Conservation (phyloP, 305 asterid genomes). For the Rubia occidens region DNA sequence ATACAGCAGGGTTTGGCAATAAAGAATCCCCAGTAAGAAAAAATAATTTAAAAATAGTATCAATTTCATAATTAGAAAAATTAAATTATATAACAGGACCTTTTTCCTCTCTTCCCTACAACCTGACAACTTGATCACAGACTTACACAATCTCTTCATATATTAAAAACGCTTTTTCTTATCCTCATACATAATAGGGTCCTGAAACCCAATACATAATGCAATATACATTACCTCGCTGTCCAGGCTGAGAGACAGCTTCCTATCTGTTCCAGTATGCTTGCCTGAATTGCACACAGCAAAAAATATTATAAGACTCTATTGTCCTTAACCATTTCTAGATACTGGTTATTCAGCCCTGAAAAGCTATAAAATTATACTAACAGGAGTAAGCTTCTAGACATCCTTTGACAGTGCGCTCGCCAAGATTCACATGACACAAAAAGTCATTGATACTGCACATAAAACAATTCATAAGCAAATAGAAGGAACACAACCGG, state of each 20-base stretch:
- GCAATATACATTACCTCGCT: conserved; percentile 49
- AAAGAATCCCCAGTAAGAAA: neutral
- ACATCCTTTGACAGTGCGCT: conserved; percentile 78
- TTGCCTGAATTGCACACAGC: conserved; percentile 49
- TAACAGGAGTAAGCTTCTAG: conserved; percentile 93
- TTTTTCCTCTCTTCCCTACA: neutral
- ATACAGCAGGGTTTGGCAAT: neutral
- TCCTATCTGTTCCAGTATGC: conserved; percentile 82
- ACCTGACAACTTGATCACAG: neutral
- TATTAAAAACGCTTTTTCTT: neutral
- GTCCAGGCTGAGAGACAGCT: conserved; percentile 85
- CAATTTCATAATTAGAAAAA: neutral
- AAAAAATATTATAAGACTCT: conserved; percentile 15
- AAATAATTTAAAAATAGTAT: no score
- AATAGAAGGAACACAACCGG: neutral
- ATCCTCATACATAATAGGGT: neutral
- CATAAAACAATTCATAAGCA: neutral
- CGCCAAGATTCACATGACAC: conserved; percentile 78
- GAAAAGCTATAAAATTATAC: conserved; percentile 24
- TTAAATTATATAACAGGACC: neutral
- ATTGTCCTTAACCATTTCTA: conserved; percentile 14
- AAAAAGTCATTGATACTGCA: conserved; percentile 73
- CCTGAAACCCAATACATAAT: neutral
- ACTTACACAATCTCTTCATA: neutral
- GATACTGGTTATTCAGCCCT: conserved; percentile 11